Conservation (phyloP, 2,329 filamentous ascomycete species). For the Dendryphion nanum region DNA sequence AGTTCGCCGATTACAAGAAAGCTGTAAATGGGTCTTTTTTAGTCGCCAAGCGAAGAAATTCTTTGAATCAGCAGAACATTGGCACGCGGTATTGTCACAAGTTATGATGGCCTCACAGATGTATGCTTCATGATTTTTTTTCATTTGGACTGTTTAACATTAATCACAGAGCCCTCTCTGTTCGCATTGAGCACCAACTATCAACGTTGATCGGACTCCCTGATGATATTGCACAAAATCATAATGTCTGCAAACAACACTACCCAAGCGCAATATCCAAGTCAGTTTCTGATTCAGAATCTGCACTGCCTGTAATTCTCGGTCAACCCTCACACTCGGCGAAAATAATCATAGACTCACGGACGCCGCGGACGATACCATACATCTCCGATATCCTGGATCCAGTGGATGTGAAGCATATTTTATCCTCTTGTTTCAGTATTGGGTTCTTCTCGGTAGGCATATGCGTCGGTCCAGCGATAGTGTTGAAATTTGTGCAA, state of each 20-base stretch:
- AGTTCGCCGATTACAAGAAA: slow-evolving; percentile 1
- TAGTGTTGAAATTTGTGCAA: too few species aligned
- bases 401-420: too few species aligned
- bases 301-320: too few species aligned
- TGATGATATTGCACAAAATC: neutral
- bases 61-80: slow-evolving; percentile 8
- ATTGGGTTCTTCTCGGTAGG: too few species aligned
- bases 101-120: slow-evolving; percentile 2
- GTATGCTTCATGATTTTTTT: neutral
- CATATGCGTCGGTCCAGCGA: too few species aligned
- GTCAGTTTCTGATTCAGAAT: neutral
- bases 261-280: neutral
- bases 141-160: neutral
- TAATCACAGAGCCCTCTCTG: neutral
- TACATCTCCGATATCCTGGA: too few species aligned
- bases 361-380: too few species aligned
- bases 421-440: too few species aligned
- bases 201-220: too few species aligned
- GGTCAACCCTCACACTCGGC: too few species aligned
- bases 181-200: neutral
- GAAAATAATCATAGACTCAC: too few species aligned
- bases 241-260: neutral
- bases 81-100: slow-evolving; percentile 6
- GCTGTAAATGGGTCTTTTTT: slow-evolving; percentile 8
- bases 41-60: slow-evolving; percentile 9